Percentiles rank a stretch among this genome's conserved stretches.
Conservation (phyloP, 2,329 filamentous ascomycete species). For the Cladosporium sp. region DNA sequence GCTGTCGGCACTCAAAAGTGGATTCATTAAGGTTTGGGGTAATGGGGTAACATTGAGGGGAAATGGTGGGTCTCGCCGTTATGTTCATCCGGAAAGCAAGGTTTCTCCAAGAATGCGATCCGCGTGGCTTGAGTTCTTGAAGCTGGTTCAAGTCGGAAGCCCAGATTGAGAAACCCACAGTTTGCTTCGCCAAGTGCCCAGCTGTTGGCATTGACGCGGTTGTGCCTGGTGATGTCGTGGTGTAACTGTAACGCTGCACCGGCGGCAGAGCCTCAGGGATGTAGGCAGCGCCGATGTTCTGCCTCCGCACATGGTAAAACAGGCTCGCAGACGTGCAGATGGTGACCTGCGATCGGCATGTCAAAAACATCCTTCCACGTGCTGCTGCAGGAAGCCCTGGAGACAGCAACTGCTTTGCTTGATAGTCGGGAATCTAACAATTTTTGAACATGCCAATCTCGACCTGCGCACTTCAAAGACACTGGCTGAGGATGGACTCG, state of each 20-base stretch:
- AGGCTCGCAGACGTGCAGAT: slow-evolving; percentile 2
- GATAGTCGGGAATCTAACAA: background rate
- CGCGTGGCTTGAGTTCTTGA: slow-evolving; percentile 13
- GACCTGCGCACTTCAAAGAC: background rate
- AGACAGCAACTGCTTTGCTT: background rate
- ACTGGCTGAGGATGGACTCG: background rate
- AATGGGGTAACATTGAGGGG: background rate
- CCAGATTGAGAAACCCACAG: slow-evolving; percentile 15
- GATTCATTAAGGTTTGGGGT: background rate
- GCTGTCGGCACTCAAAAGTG: background rate
- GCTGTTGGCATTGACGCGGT: background rate
- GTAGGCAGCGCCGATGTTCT: background rate
- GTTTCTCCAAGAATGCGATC: background rate
- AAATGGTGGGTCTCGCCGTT: background rate
- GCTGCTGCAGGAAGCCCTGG: background rate
- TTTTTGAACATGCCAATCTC: background rate
- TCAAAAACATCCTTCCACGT: background rate
- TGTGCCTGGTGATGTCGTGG: background rate
- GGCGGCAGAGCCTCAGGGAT: slow-evolving; percentile 3
- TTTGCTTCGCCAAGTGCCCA: slow-evolving; percentile 7
- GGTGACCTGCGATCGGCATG: background rate
- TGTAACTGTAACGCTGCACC: background rate
- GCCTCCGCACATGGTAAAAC: background rate
- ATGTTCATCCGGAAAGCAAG: background rate
- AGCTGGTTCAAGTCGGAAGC: slow-evolving; percentile 13